Conservation (phyloP, 306 rosid genomes). For the Ammopiptanthus mongolicus region DNA sequence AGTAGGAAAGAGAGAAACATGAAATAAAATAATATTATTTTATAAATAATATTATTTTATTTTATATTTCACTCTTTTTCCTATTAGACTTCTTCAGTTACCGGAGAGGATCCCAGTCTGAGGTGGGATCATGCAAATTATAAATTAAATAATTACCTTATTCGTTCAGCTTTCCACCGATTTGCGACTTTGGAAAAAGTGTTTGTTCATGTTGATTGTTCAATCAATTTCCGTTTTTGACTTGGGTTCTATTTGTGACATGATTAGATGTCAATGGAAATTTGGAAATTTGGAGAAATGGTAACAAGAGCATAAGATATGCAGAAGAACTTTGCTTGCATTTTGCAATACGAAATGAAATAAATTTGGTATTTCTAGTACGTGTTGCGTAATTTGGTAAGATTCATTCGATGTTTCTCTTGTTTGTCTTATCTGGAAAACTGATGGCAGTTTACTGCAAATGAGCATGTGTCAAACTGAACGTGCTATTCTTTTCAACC, state of each 20-base stretch:
- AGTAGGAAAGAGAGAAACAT: too few species aligned
- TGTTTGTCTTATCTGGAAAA: constrained; percentile 29
- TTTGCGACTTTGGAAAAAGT: not conserved
- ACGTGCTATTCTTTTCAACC: constrained; percentile 29
- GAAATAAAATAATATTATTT: too few species aligned
- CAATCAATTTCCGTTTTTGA: not conserved
- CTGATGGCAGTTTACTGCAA: constrained; percentile 28
- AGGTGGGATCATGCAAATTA: not conserved
- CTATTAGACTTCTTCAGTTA: too few species aligned
- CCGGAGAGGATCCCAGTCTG: too few species aligned
- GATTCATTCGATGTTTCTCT: not conserved
- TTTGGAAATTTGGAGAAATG: constrained; percentile 9
- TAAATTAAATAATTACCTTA: not conserved
- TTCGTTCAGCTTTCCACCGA: not conserved
- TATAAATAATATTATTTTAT: too few species aligned
- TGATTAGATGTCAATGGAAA: not conserved
- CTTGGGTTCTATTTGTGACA: not conserved
- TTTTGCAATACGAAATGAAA: not conserved
- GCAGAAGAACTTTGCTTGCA: not conserved
- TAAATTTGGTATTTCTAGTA: not conserved
- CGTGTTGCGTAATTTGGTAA: not conserved
- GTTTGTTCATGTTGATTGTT: not conserved
- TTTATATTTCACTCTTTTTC: too few species aligned
- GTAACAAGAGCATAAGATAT: not conserved
- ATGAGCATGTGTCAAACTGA: constrained; percentile 26